These are phyloP conservation scores for Myxozyma neotropica DNA, from an alignment of 805 yeast species.

Conservation along the genomic window DNA sequence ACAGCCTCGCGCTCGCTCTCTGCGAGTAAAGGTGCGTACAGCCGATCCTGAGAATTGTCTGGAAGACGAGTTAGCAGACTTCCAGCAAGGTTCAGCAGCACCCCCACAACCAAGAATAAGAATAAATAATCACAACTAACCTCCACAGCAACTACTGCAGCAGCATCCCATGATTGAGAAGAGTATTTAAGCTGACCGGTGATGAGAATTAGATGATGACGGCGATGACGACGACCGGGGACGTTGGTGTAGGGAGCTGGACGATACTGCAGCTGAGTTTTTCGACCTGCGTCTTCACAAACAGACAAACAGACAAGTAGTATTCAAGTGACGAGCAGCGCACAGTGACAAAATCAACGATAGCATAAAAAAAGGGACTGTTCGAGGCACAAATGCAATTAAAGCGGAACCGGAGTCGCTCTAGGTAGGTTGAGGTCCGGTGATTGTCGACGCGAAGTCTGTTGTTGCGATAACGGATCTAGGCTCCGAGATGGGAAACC, in stretches of 20 bases:
- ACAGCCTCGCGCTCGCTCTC: constrained; percentile 98
- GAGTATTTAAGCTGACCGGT: no score
- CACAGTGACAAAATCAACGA: not conserved
- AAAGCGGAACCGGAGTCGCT: no score
- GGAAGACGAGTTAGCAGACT: not conserved
- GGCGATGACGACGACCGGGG: no score
- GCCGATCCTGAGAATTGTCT: constrained; percentile 45
- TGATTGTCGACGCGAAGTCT: constrained; percentile 10
- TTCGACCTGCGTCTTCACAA: not conserved
- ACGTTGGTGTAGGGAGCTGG: no score
- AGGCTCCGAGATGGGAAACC: not conserved
- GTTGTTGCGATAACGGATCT: constrained; percentile 12
- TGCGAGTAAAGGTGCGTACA: constrained; percentile 80
- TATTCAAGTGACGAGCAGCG: no score
- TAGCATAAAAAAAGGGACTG: not conserved
- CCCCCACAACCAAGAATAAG: not conserved
- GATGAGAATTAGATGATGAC: no score
- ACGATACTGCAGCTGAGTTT: no score
- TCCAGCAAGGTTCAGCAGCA: not conserved
- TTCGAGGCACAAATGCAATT: no score
- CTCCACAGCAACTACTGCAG: constrained; percentile 35
- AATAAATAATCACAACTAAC: constrained; percentile 10
- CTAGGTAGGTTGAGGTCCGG: no score
- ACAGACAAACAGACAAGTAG: not conserved
- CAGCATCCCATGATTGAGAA: constrained; percentile 30